Base-by-base conservation (phyloP, 163 green algal species). In the Chlorella variabilis region DNA sequence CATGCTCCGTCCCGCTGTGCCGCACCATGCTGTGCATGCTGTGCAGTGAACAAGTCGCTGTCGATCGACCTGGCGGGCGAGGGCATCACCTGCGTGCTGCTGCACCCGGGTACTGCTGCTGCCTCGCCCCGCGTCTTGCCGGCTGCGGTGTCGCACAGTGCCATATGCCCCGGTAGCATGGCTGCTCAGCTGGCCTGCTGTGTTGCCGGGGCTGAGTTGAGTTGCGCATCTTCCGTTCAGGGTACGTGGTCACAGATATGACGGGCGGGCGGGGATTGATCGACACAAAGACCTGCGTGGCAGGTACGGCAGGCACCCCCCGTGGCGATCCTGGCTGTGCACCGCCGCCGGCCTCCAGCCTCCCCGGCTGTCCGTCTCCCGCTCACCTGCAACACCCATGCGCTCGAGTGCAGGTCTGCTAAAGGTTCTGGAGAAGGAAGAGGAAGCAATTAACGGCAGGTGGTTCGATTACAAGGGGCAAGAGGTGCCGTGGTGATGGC, bases 61-160 rank as follows among this genome's bases (percentile, higher is more conserved):
- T 84, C 59, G 18, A 91, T 91, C 31, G 89, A 93, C 66, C 80
- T 92, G 2, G 69, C 33, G 8, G 54, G 51, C 3, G 25, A 83
- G 0, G 80, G 73, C n/a, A 51, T 91, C 9, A 76, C 41, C 25
- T 83, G 68, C 25, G 80, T 82, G 41, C 82, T 93, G 29, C 75
- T 93, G 56, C 89, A 93, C 84, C 89, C 74, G 23, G 69, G 69
- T 65, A 42, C 29, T n/a, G n/a, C n/a, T n/a, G n/a, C n/a, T n/a
- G n/a, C n/a, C n/a, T n/a, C n/a, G n/a, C n/a, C n/a, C n/a, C n/a
- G n/a, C n/a, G n/a, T n/a, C n/a, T n/a, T n/a, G n/a, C n/a, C n/a
- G n/a, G n/a, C n/a, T n/a, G n/a, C n/a, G n/a, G n/a, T n/a, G n/a
- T n/a, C n/a, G n/a, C 36, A 20, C 36, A 38, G 34, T 13, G 18